These are phyloP conservation scores for Candida maltosa DNA, from an alignment of 805 yeast species.

Conservation along the genomic window DNA sequence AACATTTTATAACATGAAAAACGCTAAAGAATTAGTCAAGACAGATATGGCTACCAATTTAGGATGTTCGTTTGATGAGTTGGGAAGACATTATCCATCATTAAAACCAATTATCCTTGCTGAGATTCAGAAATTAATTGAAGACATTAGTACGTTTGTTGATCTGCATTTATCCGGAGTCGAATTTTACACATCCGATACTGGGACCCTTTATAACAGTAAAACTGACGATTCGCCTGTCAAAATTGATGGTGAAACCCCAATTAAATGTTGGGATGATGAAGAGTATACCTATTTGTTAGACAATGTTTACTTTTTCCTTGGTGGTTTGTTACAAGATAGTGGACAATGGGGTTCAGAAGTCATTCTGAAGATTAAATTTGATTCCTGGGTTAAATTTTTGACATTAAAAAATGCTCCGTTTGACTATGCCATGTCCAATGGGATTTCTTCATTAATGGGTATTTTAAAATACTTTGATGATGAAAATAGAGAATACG, in stretches of 20 bases:
- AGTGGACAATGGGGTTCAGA: constrained; percentile 46
- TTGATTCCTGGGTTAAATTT: constrained; percentile 46
- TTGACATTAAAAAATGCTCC: constrained; percentile 54
- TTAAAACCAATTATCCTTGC: constrained; percentile 57
- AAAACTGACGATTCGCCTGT: constrained; percentile 28
- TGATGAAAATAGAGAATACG: constrained; percentile 52
- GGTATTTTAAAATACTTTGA: constrained; percentile 57
- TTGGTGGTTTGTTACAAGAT: constrained; percentile 52
- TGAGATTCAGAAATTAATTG: constrained; percentile 45
- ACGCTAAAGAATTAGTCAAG: constrained; percentile 50
- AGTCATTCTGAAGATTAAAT: constrained; percentile 32
- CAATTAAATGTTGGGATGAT: constrained; percentile 52
- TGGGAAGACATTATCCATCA: constrained; percentile 79
- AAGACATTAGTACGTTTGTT: constrained; percentile 39
- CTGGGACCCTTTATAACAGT: constrained; percentile 38
- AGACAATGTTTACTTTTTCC: constrained; percentile 49
- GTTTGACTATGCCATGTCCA: constrained; percentile 57
- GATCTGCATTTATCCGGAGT: constrained; percentile 33
- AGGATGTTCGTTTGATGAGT: constrained; percentile 73
- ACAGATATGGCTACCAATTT: constrained; percentile 50
- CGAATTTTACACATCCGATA: constrained; percentile 40
- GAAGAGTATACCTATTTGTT: constrained; percentile 43
- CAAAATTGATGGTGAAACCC: constrained; percentile 40
- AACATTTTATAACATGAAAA: constrained; percentile 45
- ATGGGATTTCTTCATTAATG: constrained; percentile 49